Base-by-base conservation (phyloP, 345 rosid species). In the Euphorbia pulcherrima region DNA sequence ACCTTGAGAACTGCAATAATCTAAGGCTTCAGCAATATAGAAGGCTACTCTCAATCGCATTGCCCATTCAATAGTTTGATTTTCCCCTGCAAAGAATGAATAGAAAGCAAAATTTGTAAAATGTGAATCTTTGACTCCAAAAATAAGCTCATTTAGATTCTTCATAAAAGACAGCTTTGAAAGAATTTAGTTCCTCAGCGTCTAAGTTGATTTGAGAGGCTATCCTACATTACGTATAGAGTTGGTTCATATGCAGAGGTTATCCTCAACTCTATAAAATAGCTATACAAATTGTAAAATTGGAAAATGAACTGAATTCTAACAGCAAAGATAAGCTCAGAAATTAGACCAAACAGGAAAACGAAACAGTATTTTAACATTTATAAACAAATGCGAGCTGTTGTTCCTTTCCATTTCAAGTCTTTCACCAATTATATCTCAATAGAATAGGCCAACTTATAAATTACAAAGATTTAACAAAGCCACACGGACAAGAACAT, bases 41-140 rank as follows among this genome's bases (percentile, higher is more conserved):
- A 74, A 83, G 67, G 96, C 97, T 64, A 92, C 99, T 82, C 97
- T 82, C 69, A 95, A 81, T 68, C 97, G 92, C 96, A 95, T 86
- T 14, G 96, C 90, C 98, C 99, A 92, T 68, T 85, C 94, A 16
- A 92, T 87, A 20, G 98, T 92, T 84, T 92, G 98, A 75, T 77
- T 95, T 77, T 95, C 98, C 90, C 88, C 99, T 95, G 90, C 53
- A 16, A 68, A 72, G 65, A 30, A 72, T 54, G 62, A 77, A 63
- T 50, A 73, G 67, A 67, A 18, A 62, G 26, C 46, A 40, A 52
- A 69, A 63, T 30, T 62, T 37, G n/a, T n/a, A 74, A 64, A 63
- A 72, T 9, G 57, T 6, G 16, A 8, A 35, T 26, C 71, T 44
- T 65, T 72, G 60, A 57, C 63, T 30, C 64, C 17, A 60, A 18